Evolutionary conservation across 1,284 basidiomycete genomes (phyloP).

Genomic region (Pyrrhoderma lamaoense): DNA sequence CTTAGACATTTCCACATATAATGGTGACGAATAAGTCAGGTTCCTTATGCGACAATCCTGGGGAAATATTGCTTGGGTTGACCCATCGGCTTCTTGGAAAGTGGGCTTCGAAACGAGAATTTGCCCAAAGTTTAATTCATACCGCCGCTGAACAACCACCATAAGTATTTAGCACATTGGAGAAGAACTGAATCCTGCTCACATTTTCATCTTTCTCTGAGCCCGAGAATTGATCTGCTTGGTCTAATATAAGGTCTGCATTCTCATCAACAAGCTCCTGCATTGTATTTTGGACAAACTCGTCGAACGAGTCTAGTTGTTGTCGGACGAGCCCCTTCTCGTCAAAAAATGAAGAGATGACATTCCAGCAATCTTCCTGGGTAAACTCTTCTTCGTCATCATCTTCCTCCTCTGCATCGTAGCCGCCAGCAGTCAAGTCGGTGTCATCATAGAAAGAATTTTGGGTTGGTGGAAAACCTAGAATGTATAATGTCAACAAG

Average conservation of each 20-base stretch:
- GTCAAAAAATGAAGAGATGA: slow-evolving; percentile 95
- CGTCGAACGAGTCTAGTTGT: slow-evolving; percentile 97
- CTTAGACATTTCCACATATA: slow-evolving; percentile 96
- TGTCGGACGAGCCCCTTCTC: slow-evolving; percentile 97
- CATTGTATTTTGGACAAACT: slow-evolving; percentile 99
- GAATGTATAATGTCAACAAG: slow-evolving; percentile 3
- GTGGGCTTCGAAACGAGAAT: slow-evolving; percentile 95
- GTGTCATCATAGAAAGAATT: slow-evolving; percentile 4
- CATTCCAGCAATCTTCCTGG: slow-evolving; percentile 92
- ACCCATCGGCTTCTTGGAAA: slow-evolving; percentile 93
- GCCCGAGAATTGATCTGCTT: slow-evolving; percentile 92
- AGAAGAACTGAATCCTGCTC: slow-evolving; percentile 13
- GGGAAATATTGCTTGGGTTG: slow-evolving; percentile 91
- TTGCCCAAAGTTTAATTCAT: slow-evolving; percentile 97
- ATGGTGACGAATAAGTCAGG: slow-evolving; percentile 90
- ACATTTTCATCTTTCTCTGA: slow-evolving; percentile 64
- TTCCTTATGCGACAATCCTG: slow-evolving; percentile 95
- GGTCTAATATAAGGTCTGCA: slow-evolving; percentile 88
- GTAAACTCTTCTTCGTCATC: slow-evolving; percentile 74
- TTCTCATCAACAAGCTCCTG: slow-evolving; percentile 98
- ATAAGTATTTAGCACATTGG: not conserved
- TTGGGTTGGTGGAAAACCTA: slow-evolving; percentile 11
- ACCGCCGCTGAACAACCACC: slow-evolving; percentile 63
- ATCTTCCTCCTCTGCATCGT: slow-evolving; percentile 35
- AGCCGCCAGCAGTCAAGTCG: slow-evolving; percentile 43